A percentile compares a stretch with the other conserved stretches of the same genome.
Conservation (phyloP, 805 yeast species). For the Metschnikowia santaceciliae region DNA sequence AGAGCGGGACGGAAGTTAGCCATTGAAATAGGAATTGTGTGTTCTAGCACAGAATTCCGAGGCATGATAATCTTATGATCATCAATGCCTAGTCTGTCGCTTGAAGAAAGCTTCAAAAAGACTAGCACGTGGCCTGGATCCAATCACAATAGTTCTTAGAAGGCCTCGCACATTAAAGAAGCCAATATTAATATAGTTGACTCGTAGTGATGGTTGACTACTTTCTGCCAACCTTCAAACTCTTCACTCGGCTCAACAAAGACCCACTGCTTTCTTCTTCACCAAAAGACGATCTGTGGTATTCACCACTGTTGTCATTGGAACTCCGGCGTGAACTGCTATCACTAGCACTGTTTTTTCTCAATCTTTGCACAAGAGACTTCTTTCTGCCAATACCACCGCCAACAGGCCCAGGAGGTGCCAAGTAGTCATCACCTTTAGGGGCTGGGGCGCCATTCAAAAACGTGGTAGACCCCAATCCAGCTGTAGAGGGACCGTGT, state of each 20-base stretch:
- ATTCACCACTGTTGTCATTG: conserved; percentile 20
- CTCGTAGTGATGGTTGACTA: conserved; percentile 14
- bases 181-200: neutral
- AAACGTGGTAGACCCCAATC: conserved; percentile 89
- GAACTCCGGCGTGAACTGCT: conserved; percentile 29
- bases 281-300: conserved; percentile 13
- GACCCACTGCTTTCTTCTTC: conserved; percentile 30
- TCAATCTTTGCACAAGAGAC: conserved; percentile 70
- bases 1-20: neutral
- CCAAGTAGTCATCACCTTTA: conserved; percentile 33
- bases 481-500: conserved; percentile 83
- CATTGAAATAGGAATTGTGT: neutral
- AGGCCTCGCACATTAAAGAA: neutral
- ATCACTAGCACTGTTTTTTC: conserved; percentile 36
- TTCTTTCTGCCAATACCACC: conserved; percentile 72
- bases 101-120: neutral
- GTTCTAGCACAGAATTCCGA: neutral
- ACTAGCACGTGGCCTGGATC: neutral
- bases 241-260: conserved; percentile 79
- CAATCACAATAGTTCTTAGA: neutral
- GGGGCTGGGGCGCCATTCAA: conserved; percentile 95
- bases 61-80: neutral
- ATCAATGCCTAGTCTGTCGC: neutral
- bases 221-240: conserved; percentile 72
- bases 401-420: conserved; percentile 13